These are phyloP conservation scores for Phytophthora fragariaefolia DNA, from an alignment of 352 stramenopile genomes.

Conservation along the genomic window DNA sequence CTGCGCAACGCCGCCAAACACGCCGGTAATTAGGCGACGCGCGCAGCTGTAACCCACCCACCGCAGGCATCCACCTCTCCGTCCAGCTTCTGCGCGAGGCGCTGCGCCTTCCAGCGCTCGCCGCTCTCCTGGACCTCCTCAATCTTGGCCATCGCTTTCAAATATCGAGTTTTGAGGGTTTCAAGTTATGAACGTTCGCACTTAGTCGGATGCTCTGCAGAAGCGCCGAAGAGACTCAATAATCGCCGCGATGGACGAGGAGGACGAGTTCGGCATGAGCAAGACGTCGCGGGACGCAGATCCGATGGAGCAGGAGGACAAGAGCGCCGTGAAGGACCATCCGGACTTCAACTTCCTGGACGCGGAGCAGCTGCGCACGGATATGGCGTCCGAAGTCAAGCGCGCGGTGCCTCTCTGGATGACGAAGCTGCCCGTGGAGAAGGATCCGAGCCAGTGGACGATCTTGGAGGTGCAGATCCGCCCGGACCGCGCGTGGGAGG, in stretches of 20 bases:
- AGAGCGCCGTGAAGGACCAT: constrained; percentile 66
- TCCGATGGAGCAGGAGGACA: constrained; percentile 66
- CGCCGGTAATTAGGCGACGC: too few relatives aligned
- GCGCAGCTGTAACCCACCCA: too few relatives aligned
- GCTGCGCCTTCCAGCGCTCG: constrained; percentile 59
- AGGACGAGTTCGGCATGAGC: constrained; percentile 81
- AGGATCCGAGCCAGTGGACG: constrained; percentile 67
- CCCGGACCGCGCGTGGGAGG: constrained; percentile 69
- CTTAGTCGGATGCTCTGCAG: background rate
- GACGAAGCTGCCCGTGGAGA: constrained; percentile 59
- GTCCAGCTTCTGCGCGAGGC: constrained; percentile 47
- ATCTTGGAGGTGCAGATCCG: constrained; percentile 78
- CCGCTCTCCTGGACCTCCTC: constrained; percentile 34
- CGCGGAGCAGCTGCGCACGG: constrained; percentile 38
- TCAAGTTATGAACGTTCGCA: too few relatives aligned
- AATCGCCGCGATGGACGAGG: constrained; percentile 42
- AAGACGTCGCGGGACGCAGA: constrained; percentile 65
- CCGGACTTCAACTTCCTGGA: constrained; percentile 72
- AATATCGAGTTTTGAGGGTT: too few relatives aligned
- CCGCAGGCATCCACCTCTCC: constrained; percentile 34
- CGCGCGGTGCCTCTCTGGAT: constrained; percentile 62
- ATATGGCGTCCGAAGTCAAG: constrained; percentile 37
- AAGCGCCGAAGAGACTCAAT: constrained; percentile 1
- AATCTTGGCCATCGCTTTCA: constrained; percentile 38
- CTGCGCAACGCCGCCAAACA: constrained; percentile 31